These are phyloP conservation scores for Lactarius deliciosus DNA, from an alignment of 768 basidiomycete genomes.

Conservation along the genomic window DNA sequence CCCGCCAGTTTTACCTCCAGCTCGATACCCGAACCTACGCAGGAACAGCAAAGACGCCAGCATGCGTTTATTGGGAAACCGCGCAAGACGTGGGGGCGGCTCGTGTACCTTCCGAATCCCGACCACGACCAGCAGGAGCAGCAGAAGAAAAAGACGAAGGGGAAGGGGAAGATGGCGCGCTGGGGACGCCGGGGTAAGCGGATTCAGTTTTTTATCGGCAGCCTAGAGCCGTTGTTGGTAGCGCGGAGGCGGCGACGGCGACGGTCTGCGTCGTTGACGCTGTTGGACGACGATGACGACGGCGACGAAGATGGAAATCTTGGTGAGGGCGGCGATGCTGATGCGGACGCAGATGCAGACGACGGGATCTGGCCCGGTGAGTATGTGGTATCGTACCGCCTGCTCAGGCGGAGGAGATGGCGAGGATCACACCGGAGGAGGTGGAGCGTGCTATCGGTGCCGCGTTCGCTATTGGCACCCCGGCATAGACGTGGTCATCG, in stretches of 20 bases:
- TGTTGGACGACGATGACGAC: neutral
- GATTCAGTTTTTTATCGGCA: conserved; percentile 7
- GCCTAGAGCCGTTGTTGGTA: neutral
- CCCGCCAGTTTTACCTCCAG: no score
- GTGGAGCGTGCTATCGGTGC: conserved; percentile 21
- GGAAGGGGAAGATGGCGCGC: neutral
- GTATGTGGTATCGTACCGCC: neutral
- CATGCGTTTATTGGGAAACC: conserved; percentile 12
- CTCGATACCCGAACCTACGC: neutral
- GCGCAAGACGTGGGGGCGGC: conserved; percentile 17
- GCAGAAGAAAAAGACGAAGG: neutral
- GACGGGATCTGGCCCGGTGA: conserved; percentile 16
- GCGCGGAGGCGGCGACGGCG: neutral
- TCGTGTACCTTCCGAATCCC: conserved; percentile 9
- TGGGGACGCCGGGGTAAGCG: neutral
- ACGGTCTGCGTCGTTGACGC: neutral
- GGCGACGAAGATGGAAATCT: neutral
- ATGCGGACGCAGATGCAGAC: neutral
- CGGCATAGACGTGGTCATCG: no score
- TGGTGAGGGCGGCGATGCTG: neutral
- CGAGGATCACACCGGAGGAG: conserved; percentile 18
- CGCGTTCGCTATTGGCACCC: conserved; percentile 3
- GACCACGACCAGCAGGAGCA: neutral
- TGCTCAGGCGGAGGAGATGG: neutral
- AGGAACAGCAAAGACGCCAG: neutral